phyloP scores from a whole-genome alignment of 495 filamentous ascomycete genomes.

The Aspergillus homomorphus region DNA sequence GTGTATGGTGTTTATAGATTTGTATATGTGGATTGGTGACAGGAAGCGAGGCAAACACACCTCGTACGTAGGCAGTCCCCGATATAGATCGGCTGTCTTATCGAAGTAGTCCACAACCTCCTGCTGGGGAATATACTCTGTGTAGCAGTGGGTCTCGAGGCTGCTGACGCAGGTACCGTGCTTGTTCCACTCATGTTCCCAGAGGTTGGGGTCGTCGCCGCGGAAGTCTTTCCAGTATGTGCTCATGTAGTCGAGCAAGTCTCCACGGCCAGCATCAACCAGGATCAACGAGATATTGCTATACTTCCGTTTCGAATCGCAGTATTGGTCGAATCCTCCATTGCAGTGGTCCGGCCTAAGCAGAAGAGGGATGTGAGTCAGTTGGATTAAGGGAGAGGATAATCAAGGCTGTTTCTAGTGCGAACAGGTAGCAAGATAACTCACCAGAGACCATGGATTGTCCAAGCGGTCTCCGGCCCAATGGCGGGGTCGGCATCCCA shows the following conservation, averaged over 20 bases:
- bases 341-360: constrained; percentile 79
- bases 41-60: constrained; percentile 22
- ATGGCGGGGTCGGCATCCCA: constrained; percentile 75
- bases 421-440: constrained; percentile 10
- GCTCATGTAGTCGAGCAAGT: constrained; percentile 69
- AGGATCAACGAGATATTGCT: constrained; percentile 69
- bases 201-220: constrained; percentile 66
- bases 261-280: constrained; percentile 54
- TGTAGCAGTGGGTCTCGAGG: constrained; percentile 71
- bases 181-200: constrained; percentile 87
- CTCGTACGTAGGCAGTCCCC: constrained; percentile 43
- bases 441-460: constrained; percentile 80
- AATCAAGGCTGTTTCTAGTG: neutral
- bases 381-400: constrained; percentile 5
- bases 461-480: constrained; percentile 76
- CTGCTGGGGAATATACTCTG: constrained; percentile 56
- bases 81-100: constrained; percentile 52
- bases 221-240: constrained; percentile 71
- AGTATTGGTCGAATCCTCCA: constrained; percentile 72
- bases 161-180: constrained; percentile 65
- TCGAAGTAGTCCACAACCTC: constrained; percentile 62
- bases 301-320: constrained; percentile 64
- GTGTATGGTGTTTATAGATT: neutral
- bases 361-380: neutral
- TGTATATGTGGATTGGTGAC: constrained; percentile 5